Evolutionary conservation across 2,329 filamentous ascomycete species (phyloP), one percentile per base, ranked within the genome.

Genomic region (Trichophyton schoenleinii): DNA sequence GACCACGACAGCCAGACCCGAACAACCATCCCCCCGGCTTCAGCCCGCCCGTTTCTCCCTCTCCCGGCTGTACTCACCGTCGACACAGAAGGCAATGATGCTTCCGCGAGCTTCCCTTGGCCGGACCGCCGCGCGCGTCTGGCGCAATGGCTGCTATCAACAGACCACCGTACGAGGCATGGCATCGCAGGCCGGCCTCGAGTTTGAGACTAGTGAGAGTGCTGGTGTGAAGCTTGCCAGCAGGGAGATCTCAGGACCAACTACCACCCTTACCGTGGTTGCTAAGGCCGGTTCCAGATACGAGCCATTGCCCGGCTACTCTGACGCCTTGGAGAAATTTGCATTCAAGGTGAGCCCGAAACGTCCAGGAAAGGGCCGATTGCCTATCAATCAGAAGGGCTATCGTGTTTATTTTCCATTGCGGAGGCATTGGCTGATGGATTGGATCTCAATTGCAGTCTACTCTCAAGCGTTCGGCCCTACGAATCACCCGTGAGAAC

Each of bases 211-310:
- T 65, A 83, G 88, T 73, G 88, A 95, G 77, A 84, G 88, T 75
- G 84, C 86, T 74, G 92, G 92, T 72, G 81, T 97, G 78, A 96
- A 96, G 83, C 83, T 95, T 70, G 91, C 92, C 73, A 89, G 89
- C 79, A 86, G 92, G 80, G 91, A 97, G 77, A 82, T 89, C 71
- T 83, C 88, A 66, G 89, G 90, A 66, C 89, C 91, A 67, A 95
- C 92, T 64, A 91, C 91, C 64, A 95, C 90, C 72, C 83, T 99
- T 67, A 91, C 91, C 61, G 78, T 99, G 67, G 89, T 99, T 73
- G 85, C 91, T 68, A 96, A 95, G 82, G 94, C 91, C 66, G 94
- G 94, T 71, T 95, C 92, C 66, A 83, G 94, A 76, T 97, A 92
- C 78, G 87, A 99, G 81, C 84, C 89, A 66, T 82, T 88, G 68